Evolutionary conservation across 352 stramenopile species (phyloP).

Genomic region (Phytophthora pisi): DNA sequence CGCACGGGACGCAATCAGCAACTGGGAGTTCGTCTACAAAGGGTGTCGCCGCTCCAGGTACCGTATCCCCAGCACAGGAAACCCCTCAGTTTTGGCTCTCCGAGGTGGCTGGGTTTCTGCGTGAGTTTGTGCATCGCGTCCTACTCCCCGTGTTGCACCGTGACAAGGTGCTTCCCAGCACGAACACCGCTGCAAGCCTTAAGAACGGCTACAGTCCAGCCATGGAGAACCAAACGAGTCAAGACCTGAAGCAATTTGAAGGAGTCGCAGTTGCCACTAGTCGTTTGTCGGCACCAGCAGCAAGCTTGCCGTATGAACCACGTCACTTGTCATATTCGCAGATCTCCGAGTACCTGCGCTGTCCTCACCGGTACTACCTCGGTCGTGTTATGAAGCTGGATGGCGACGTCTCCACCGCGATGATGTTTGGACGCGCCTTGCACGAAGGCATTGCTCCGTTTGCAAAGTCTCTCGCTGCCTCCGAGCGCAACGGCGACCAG

Average conservation of each 20-base stretch:
- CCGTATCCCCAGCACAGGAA: background rate
- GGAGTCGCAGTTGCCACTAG: background rate
- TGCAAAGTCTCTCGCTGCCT: slow-evolving; percentile 30
- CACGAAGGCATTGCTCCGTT: slow-evolving; percentile 76
- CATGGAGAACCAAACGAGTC: background rate
- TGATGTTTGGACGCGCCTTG: slow-evolving; percentile 78
- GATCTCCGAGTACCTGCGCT: slow-evolving; percentile 80
- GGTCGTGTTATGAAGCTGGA: slow-evolving; percentile 66
- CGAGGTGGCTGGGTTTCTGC: slow-evolving; percentile 21
- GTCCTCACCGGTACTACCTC: slow-evolving; percentile 82
- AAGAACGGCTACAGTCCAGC: slow-evolving; percentile 1
- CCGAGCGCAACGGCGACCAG: slow-evolving; percentile 8
- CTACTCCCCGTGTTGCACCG: slow-evolving; percentile 40
- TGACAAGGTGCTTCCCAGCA: background rate
- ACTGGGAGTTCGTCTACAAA: background rate
- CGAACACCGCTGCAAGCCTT: background rate
- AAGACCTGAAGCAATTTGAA: background rate
- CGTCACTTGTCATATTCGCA: slow-evolving; percentile 83
- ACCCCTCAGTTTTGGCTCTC: slow-evolving; percentile 19
- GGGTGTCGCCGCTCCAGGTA: background rate
- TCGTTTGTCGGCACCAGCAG: slow-evolving; percentile 4
- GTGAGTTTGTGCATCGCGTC: slow-evolving; percentile 38
- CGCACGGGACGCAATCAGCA: background rate
- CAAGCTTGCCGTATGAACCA: slow-evolving; percentile 45
- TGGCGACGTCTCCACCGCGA: slow-evolving; percentile 50